phyloP scores from a whole-genome alignment of 2,329 filamentous ascomycete species.

The Xylariaceae sp. region DNA sequence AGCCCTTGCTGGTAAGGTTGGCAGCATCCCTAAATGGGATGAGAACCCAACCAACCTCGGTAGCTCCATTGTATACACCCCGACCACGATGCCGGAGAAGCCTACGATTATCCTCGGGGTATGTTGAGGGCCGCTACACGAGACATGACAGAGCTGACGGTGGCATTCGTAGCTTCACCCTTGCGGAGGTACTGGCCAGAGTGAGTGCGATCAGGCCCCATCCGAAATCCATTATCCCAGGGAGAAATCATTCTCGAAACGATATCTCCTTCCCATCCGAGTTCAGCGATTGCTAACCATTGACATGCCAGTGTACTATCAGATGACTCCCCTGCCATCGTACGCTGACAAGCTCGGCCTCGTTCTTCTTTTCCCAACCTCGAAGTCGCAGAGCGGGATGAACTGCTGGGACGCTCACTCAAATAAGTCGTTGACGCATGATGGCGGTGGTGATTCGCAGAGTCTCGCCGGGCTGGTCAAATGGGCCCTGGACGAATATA shows the following conservation, averaged over 20 bases:
- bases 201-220: conserved; percentile 30
- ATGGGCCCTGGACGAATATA: conserved; percentile 10
- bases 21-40: conserved; percentile 29
- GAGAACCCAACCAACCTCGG: conserved; percentile 33
- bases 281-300: too few species aligned
- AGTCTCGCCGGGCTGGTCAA: conserved; percentile 15
- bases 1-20: too few species aligned
- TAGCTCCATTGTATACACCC: conserved; percentile 26
- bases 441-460: conserved; percentile 12
- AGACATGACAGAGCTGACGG: not conserved
- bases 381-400: conserved; percentile 36
- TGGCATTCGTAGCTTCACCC: conserved; percentile 33
- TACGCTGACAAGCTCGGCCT: conserved; percentile 41
- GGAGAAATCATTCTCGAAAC: conserved; percentile 23
- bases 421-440: conserved; percentile 14
- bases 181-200: conserved; percentile 13
- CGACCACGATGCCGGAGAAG: conserved; percentile 27
- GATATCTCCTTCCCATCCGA: too few species aligned
- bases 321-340: conserved; percentile 11
- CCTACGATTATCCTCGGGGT: conserved; percentile 46
- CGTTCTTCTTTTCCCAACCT: conserved; percentile 32
- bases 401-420: conserved; percentile 21
- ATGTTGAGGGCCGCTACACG: not conserved
- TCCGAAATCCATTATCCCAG: not conserved
- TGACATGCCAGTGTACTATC: conserved; percentile 34